phyloP scores from a whole-genome alignment of 345 rosid species.

The Populus simonii region DNA sequence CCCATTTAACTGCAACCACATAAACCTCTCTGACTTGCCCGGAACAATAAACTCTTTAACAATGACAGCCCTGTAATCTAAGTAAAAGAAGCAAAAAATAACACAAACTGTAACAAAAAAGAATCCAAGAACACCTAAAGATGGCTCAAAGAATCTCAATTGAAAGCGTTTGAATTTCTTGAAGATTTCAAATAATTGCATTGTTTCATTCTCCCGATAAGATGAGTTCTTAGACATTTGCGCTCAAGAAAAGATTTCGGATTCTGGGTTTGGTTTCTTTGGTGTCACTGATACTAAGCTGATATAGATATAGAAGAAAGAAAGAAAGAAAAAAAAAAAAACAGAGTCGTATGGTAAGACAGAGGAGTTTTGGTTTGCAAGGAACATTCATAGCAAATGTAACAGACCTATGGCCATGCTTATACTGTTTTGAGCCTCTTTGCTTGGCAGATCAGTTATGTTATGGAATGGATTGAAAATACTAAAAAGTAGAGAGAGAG shows the following conservation, averaged over 20 bases:
- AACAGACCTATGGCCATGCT: not conserved
- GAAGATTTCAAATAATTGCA: conserved; percentile 35
- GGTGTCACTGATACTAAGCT: not conserved
- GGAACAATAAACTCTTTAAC: conserved; percentile 44
- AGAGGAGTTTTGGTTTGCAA: conserved; percentile 17
- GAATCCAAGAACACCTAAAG: conserved; percentile 62
- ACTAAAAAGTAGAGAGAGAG: not conserved
- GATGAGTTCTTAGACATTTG: conserved; percentile 46
- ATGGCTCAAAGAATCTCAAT: conserved; percentile 60
- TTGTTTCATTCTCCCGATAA: conserved; percentile 41
- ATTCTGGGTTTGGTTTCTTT: conserved; percentile 21
- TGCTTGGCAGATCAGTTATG: conserved; percentile 49
- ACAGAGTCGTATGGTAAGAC: conserved; percentile 11
- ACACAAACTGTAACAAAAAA: conserved; percentile 53
- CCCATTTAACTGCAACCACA: conserved; percentile 52
- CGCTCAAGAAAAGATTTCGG: conserved; percentile 24
- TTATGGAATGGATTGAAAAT: not conserved
- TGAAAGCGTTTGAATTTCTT: conserved; percentile 57
- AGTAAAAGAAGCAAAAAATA: conserved; percentile 63
- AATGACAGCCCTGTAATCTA: conserved; percentile 50
- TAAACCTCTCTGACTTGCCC: conserved; percentile 53
- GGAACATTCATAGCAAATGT: conserved; percentile 19
- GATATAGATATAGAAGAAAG: no score
- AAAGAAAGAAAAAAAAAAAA: not conserved
- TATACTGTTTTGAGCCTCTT: conserved; percentile 22